Evolutionary conservation across 2,329 filamentous ascomycete species (phyloP).

Genomic region (Cryphonectria nitschkei): DNA sequence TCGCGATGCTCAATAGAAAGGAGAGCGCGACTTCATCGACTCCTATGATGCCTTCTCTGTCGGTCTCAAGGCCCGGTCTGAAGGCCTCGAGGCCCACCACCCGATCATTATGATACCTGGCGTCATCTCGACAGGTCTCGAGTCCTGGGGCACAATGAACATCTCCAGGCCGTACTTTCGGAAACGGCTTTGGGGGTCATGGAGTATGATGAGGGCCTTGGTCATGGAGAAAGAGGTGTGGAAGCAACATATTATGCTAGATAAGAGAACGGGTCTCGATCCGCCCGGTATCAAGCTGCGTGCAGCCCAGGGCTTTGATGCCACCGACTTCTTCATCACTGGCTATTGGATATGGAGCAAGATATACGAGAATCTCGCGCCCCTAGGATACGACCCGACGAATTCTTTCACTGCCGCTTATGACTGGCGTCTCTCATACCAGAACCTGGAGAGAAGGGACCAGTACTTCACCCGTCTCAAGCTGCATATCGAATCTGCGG

Average conservation of each 20-base stretch:
- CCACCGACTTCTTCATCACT: conserved; percentile 90
- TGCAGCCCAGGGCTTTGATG: conserved; percentile 95
- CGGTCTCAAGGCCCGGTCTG: conserved; percentile 77
- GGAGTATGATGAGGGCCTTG: conserved; percentile 97
- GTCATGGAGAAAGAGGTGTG: conserved; percentile 91
- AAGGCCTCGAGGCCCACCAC: conserved; percentile 81
- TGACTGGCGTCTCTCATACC: conserved; percentile 92
- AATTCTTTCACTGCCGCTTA: conserved; percentile 73
- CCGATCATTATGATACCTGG: conserved; percentile 97
- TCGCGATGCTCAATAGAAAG: conserved; percentile 57
- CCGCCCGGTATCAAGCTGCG: conserved; percentile 88
- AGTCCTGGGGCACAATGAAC: conserved; percentile 93
- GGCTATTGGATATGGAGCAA: conserved; percentile 99
- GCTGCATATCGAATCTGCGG: conserved; percentile 83
- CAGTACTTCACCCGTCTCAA: conserved; percentile 94
- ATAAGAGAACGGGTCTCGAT: conserved; percentile 87
- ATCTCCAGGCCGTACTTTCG: conserved; percentile 88
- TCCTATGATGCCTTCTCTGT: conserved; percentile 94
- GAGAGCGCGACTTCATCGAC: conserved; percentile 79
- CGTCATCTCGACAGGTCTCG: conserved; percentile 94
- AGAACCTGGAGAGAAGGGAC: conserved; percentile 86
- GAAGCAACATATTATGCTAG: conserved; percentile 97
- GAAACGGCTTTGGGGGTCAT: conserved; percentile 94
- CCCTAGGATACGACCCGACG: conserved; percentile 90
- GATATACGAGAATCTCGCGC: conserved; percentile 94